Percentiles rank a stretch among this genome's conserved stretches.
Conservation (phyloP, 805 yeast species). For the Geotrichum ghanense region DNA sequence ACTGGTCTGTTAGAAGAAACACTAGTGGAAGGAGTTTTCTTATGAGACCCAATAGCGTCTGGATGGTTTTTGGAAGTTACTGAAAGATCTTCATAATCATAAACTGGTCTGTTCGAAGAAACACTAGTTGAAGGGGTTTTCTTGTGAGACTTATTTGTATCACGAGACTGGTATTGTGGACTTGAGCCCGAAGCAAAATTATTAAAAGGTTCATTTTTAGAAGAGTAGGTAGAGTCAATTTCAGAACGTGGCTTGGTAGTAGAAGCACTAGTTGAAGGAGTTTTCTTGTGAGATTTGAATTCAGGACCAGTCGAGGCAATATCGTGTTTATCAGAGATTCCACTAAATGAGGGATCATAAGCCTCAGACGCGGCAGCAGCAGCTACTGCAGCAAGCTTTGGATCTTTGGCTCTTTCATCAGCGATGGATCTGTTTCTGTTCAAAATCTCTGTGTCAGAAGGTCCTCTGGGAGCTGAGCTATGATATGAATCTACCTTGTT, state of each 20-base stretch:
- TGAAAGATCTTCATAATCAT: not conserved
- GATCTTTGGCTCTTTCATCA: not conserved
- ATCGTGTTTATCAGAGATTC: not conserved
- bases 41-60: not conserved
- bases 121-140: not conserved
- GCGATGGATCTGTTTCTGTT: not conserved
- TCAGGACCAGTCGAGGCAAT: not conserved
- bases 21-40: not conserved
- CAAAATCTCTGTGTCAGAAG: not conserved
- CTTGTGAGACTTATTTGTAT: too few species aligned
- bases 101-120: not conserved
- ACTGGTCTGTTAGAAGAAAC: not conserved
- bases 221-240: not conserved
- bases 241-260: not conserved
- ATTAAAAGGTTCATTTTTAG: too few species aligned
- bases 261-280: not conserved
- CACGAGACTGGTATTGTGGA: not conserved
- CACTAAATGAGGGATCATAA: not conserved
- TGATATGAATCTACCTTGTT: not conserved
- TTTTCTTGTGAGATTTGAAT: not conserved
- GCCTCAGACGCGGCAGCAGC: not conserved
- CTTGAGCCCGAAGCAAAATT: too few species aligned
- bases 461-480: not conserved
- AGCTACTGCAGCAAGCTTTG: not conserved
- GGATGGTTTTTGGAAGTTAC: not conserved